These are phyloP conservation scores for Letharia lupina DNA, from an alignment of 495 filamentous ascomycete genomes.

Conservation along the genomic window DNA sequence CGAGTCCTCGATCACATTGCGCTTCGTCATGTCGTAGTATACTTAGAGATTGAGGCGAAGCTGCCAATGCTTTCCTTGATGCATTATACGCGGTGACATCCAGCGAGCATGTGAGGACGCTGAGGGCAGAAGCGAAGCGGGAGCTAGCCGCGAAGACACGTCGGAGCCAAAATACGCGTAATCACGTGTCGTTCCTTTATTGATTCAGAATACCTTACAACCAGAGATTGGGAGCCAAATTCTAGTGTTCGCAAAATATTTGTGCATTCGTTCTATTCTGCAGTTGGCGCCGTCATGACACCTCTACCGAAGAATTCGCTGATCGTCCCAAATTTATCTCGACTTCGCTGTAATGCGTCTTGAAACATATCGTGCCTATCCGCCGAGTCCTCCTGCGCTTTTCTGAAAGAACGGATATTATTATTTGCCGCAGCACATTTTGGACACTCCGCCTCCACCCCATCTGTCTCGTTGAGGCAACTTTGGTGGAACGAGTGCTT, in stretches of 20 bases:
- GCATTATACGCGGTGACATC: background rate
- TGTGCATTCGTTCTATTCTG: conserved; percentile 18
- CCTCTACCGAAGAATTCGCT: conserved; percentile 93
- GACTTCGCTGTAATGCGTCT: conserved; percentile 66
- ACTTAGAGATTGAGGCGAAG: background rate
- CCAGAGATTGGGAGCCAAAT: too few species aligned
- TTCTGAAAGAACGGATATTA: conserved; percentile 76
- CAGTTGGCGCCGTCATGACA: conserved; percentile 55
- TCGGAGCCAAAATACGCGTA: background rate
- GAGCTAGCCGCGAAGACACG: background rate
- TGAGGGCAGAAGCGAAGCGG: background rate
- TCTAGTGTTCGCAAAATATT: background rate
- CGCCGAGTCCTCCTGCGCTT: conserved; percentile 77
- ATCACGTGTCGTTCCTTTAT: background rate
- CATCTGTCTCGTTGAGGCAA: conserved; percentile 60
- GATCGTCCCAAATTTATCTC: conserved; percentile 78
- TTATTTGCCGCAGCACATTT: conserved; percentile 73
- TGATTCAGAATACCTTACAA: too few species aligned
- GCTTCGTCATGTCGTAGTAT: conserved; percentile 18
- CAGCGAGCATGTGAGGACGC: too few species aligned
- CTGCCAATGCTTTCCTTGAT: background rate
- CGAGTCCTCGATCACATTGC: conserved; percentile 44
- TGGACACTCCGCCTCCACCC: conserved; percentile 71
- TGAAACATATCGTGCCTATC: conserved; percentile 86
- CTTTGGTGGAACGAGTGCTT: conserved; percentile 92